Evolutionary conservation across 495 filamentous ascomycete species (phyloP).

Genomic region (Saxophila tyrrhenica): DNA sequence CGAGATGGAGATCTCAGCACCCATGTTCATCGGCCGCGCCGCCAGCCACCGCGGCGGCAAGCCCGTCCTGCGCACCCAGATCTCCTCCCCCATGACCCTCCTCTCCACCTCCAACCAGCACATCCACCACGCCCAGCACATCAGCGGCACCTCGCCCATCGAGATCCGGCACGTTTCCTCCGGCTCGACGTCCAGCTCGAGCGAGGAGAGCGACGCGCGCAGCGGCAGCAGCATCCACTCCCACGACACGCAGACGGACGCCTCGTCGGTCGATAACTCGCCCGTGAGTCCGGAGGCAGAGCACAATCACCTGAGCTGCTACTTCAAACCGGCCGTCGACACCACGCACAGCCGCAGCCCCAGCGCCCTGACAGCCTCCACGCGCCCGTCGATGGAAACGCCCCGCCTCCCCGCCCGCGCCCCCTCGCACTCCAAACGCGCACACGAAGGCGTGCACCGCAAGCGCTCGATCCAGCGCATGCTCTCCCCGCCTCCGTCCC

Average conservation of each 20-base stretch:
- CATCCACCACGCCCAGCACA: constrained; percentile 79
- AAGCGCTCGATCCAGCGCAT: constrained; percentile 49
- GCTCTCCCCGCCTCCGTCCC: constrained; percentile 30
- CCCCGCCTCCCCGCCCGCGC: constrained; percentile 64
- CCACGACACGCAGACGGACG: constrained; percentile 59
- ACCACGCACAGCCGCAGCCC: constrained; percentile 25
- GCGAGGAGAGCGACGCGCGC: constrained; percentile 18
- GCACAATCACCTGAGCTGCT: constrained; percentile 69
- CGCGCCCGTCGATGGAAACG: constrained; percentile 25
- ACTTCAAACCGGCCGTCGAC: constrained; percentile 50
- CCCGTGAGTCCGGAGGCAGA: constrained; percentile 42
- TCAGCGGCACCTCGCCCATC: constrained; percentile 20
- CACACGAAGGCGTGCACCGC: constrained; percentile 53
- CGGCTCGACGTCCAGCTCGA: constrained; percentile 42
- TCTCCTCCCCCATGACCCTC: constrained; percentile 77
- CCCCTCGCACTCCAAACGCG: constrained; percentile 73
- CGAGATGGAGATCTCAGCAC: constrained; percentile 16
- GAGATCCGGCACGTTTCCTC: constrained; percentile 32
- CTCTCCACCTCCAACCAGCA: constrained; percentile 94
- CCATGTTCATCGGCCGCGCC: constrained; percentile 15
- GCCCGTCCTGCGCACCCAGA: constrained; percentile 39
- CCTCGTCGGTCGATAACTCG: constrained; percentile 49
- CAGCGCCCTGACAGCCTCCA: constrained; percentile 9
- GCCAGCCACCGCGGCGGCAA: constrained; percentile 15
- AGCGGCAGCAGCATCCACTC: constrained; percentile 32